Evolutionary conservation across 2,329 filamentous ascomycete species (phyloP), one percentile per base, ranked within the genome.

Genomic region (Nannizziopsis arthrosporioides): DNA sequence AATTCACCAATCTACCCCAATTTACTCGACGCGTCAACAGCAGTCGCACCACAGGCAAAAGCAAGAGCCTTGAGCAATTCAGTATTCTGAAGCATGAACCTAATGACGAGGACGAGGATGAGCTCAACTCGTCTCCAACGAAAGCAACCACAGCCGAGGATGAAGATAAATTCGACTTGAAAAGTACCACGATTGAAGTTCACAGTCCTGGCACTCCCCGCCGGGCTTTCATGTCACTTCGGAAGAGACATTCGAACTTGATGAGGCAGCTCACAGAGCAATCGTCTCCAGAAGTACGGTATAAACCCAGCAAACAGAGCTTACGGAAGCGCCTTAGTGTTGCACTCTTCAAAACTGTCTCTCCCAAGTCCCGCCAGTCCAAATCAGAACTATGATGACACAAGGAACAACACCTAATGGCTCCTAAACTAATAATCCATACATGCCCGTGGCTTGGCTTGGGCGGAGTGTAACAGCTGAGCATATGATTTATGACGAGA

Each of bases 1-100:
- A 89, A 62, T 75, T 95, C 53, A 94, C 85, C 64, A 82, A 86
- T 59, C 76, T 84, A 11, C 82, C 77, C 55, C 83, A 83, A 42
- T 89, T 93, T 60, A 77, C 78, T 34, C 84, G 82, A 56, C 78
- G 83, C 49, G 84, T 84, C 1, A 73, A 72, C 35, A 85, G 81
- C 54, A 47, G 35, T 12, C 44, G 44, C 22, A 35, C 17, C n/a
- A 14, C 37, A 10, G 11, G 12, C 34, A 47, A 12, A 27, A 40
- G 8, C 30, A 41, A 41, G 27, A 47, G 36, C 10, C 9, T 49
- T 9, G 51, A 53, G 19, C 51, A 36, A 35, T 42, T 36, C 31
- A 31, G 37, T 15, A 48, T 45, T 8, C 41, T 10, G 14, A 50
- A 49, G 32, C 19, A 47, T 8, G 51, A 55, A 5, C 22, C 15